Evolutionary conservation across 2,329 filamentous ascomycete genomes (phyloP).

Genomic region (Coniella lustricola): DNA sequence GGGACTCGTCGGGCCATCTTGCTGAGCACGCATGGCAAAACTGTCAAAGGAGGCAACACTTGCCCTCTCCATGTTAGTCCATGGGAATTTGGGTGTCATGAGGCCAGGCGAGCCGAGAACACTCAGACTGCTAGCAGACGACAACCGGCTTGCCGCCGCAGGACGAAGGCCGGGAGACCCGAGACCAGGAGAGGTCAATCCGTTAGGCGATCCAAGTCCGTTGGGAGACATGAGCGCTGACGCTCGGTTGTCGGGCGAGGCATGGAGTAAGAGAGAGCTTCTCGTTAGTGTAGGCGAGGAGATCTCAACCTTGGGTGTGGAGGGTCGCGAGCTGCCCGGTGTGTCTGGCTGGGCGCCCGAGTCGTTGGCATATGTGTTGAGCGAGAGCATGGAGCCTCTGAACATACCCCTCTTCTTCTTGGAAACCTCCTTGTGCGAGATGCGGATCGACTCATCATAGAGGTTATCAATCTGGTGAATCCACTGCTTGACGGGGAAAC

Average conservation of each 20-base stretch:
- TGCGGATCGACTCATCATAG: slow-evolving; percentile 51
- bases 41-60: slow-evolving; percentile 16
- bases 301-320: slow-evolving; percentile 13
- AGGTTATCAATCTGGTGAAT: slow-evolving; percentile 55
- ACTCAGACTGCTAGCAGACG: neutral
- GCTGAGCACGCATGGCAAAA: slow-evolving; percentile 15
- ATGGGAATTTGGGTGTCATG: slow-evolving; percentile 15
- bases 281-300: slow-evolving; percentile 15
- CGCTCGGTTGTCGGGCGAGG: slow-evolving; percentile 14
- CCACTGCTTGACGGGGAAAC: slow-evolving; percentile 61
- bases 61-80: slow-evolving; percentile 11
- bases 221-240: neutral
- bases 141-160: neutral
- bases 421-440: slow-evolving; percentile 28
- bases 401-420: slow-evolving; percentile 18
- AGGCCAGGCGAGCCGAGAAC: slow-evolving; percentile 4
- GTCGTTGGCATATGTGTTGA: slow-evolving; percentile 16
- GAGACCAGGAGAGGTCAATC: neutral
- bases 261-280: slow-evolving; percentile 17
- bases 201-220: slow-evolving; percentile 6
- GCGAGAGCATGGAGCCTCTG: slow-evolving; percentile 18
- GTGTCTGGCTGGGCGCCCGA: slow-evolving; percentile 15
- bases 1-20: slow-evolving; percentile 10
- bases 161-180: neutral
- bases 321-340: slow-evolving; percentile 9